Conservation (phyloP, 805 yeast genomes). For the Starmerella apis region DNA sequence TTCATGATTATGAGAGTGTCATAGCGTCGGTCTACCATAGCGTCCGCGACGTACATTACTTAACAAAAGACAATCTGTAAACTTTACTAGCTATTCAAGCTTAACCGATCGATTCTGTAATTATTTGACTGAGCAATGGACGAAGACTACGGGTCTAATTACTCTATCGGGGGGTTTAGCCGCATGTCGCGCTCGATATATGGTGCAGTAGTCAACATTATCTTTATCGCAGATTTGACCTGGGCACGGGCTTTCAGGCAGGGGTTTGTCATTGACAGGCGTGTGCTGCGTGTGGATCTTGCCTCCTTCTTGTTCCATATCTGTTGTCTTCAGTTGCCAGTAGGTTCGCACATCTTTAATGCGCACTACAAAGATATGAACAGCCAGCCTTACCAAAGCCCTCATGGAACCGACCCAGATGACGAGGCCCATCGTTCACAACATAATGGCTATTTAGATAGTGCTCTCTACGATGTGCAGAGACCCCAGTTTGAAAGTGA, state of each 20-base stretch:
- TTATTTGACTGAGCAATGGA: no score
- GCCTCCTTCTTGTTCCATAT: background rate
- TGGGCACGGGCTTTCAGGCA: conserved; percentile 3
- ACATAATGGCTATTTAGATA: conserved; percentile 4
- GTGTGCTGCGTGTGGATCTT: background rate
- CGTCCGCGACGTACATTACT: background rate
- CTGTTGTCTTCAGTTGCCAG: background rate
- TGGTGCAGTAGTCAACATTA: background rate
- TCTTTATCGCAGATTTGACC: background rate
- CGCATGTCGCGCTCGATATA: background rate
- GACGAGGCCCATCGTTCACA: background rate
- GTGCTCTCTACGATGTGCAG: background rate
- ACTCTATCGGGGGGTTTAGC: no score
- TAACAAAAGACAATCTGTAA: background rate
- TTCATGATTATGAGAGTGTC: background rate
- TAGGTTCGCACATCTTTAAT: background rate
- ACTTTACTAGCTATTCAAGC: background rate
- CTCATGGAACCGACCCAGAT: background rate
- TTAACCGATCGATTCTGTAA: no score
- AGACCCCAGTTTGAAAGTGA: background rate
- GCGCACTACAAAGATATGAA: background rate
- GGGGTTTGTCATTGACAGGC: conserved; percentile 7
- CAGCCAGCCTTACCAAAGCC: background rate
- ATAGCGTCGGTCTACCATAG: background rate
- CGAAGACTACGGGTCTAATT: no score